Evolutionary conservation across 2,329 filamentous ascomycete genomes (phyloP).

Genomic region (Aspergillus sp.): DNA sequence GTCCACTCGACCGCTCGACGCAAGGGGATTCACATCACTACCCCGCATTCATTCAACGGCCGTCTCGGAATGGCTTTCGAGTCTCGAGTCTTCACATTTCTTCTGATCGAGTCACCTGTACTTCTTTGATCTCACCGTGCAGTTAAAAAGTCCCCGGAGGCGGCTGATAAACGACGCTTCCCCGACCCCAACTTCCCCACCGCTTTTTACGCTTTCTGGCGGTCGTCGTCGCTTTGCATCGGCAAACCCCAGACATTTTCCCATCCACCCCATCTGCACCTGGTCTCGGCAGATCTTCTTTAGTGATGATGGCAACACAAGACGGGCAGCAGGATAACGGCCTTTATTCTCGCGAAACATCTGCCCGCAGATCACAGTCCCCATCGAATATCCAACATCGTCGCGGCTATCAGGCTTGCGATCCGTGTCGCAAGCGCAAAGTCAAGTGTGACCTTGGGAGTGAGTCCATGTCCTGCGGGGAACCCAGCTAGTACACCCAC

Average conservation of each 20-base stretch:
- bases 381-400: conserved; percentile 40
- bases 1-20: neutral
- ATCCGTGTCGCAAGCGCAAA: conserved; percentile 50
- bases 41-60: conserved; percentile 26
- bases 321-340: conserved; percentile 16
- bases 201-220: conserved; percentile 35
- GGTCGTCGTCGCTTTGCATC: conserved; percentile 41
- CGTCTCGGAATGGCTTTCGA: neutral
- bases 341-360: conserved; percentile 18
- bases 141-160: conserved; percentile 3
- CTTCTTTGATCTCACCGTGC: neutral
- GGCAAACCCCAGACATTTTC: conserved; percentile 24
- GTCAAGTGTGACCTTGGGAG: conserved; percentile 51
- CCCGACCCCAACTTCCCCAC: conserved; percentile 24
- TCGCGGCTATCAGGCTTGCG: conserved; percentile 50
- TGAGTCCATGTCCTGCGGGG: conserved; percentile 25
- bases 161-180: conserved; percentile 4
- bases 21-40: conserved; percentile 16
- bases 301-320: conserved; percentile 21
- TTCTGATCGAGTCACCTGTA: neutral
- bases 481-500: neutral
- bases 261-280: conserved; percentile 16
- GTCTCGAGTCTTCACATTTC: neutral
- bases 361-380: conserved; percentile 31
- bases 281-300: conserved; percentile 15